These are phyloP conservation scores for Haberlea rhodopensis DNA, from an alignment of 257 asterid species.

Conservation along the genomic window DNA sequence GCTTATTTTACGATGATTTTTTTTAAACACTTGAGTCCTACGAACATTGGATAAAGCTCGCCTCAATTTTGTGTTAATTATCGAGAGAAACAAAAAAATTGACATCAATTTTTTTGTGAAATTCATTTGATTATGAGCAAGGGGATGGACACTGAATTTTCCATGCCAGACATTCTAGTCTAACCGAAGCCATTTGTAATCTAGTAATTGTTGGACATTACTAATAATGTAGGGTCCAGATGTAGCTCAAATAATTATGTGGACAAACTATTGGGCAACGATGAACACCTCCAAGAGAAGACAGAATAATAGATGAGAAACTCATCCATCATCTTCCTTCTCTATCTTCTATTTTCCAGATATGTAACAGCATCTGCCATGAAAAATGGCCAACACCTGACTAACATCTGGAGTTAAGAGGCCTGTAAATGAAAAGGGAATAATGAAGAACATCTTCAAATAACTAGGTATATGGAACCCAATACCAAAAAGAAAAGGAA, in stretches of 20 bases:
- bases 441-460: too few species aligned
- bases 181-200: too few species aligned
- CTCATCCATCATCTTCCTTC: conserved; percentile 28
- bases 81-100: conserved; percentile 22
- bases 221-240: conserved; percentile 35
- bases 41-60: conserved; percentile 31
- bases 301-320: conserved; percentile 32
- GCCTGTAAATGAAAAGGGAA: not conserved
- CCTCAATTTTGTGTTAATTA: conserved; percentile 27
- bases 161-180: too few species aligned
- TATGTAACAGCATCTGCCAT: conserved; percentile 43
- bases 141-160: too few species aligned
- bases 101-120: too few species aligned
- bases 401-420: conserved; percentile 10
- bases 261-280: conserved; percentile 36
- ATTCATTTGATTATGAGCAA: not conserved
- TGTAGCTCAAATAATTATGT: conserved; percentile 42
- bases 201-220: not conserved
- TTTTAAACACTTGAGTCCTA: conserved; percentile 17
- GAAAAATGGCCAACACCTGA: conserved; percentile 34
- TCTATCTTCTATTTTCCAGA: conserved; percentile 43
- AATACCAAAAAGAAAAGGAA: too few species aligned
- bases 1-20: conserved; percentile 39
- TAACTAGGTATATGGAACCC: too few species aligned
- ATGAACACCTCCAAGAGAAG: conserved; percentile 47